Percentiles rank a stretch among this genome's conserved stretches.
Conservation (phyloP, 148 eudicot genomes). For the Chenopodium berlandieri region DNA sequence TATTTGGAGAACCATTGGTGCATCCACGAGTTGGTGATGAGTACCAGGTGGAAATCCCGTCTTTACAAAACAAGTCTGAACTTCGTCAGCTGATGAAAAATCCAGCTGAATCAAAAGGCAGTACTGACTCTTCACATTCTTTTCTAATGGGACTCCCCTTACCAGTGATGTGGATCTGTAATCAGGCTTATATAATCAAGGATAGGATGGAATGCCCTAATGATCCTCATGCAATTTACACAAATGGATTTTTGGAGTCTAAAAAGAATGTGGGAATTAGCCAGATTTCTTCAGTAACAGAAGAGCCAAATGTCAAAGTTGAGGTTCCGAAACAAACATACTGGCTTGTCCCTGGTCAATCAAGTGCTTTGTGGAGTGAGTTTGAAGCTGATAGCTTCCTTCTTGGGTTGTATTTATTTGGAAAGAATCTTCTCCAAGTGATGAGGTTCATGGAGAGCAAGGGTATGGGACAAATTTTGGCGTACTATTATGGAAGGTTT, state of each 20-base stretch:
- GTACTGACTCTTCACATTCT: constrained; percentile 18
- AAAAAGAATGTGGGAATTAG: constrained; percentile 18
- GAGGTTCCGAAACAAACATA: constrained; percentile 8
- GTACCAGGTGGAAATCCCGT: constrained; percentile 65
- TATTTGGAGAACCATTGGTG: constrained; percentile 46
- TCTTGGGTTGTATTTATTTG: constrained; percentile 72
- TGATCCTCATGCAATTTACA: constrained; percentile 5
- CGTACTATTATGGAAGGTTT: constrained; percentile 63
- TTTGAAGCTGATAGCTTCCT: constrained; percentile 61
- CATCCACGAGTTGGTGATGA: constrained; percentile 63
- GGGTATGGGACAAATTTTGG: constrained; percentile 46
- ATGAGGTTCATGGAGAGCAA: constrained; percentile 55
- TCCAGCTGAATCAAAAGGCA: constrained; percentile 22
- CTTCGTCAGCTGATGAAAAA: constrained; percentile 19
- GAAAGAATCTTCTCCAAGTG: constrained; percentile 63
- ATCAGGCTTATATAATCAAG: constrained; percentile 17
- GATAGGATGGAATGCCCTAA: constrained; percentile 17
- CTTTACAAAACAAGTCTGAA: constrained; percentile 29
- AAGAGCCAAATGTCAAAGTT: constrained; percentile 21
- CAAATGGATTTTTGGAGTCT: constrained; percentile 17
- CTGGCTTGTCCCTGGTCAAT: constrained; percentile 48
- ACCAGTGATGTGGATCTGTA: constrained; percentile 47
- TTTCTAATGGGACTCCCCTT: constrained; percentile 52
- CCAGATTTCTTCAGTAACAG: background rate
- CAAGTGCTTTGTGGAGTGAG: constrained; percentile 47